Percentiles rank a stretch among this genome's conserved stretches.
phyloP scores from a whole-genome alignment of 139 green algal species.

The Dunaliella primolecta region DNA sequence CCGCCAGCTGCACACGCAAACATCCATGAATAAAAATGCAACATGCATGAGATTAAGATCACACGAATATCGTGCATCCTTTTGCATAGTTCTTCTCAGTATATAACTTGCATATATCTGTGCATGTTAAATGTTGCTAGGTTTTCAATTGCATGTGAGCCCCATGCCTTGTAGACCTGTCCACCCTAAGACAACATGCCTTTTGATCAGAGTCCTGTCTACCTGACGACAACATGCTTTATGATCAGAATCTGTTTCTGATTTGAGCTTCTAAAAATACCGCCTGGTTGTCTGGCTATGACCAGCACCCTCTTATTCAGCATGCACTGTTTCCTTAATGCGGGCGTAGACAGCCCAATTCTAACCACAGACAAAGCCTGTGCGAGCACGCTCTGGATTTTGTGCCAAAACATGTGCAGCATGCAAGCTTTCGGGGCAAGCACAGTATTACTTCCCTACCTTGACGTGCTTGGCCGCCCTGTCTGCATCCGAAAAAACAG shows the following conservation, averaged over 20 bases:
- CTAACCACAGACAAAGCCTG: not conserved
- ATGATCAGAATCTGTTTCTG: too few species aligned
- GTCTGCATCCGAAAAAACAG: slow-evolving; percentile 80
- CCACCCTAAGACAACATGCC: too few species aligned
- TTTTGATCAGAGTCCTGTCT: not conserved
- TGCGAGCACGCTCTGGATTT: not conserved
- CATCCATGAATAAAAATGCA: slow-evolving; percentile 46
- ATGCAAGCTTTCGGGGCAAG: not conserved
- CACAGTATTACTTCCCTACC: not conserved
- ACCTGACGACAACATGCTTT: too few species aligned
- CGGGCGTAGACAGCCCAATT: not conserved
- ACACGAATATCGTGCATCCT: not conserved
- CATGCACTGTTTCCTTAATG: not conserved
- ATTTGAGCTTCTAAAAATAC: too few species aligned
- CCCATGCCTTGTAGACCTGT: not conserved
- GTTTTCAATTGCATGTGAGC: not conserved
- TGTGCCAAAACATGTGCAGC: not conserved
- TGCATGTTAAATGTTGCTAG: not conserved
- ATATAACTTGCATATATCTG: not conserved
- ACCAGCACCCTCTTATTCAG: not conserved
- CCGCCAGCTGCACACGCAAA: slow-evolving; percentile 37
- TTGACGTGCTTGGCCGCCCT: not conserved
- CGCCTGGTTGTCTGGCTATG: too few species aligned
- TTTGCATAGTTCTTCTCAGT: not conserved
- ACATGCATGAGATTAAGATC: not conserved